Conservation (phyloP, 495 filamentous ascomycete genomes). For the Chaetomidium leptoderma region DNA sequence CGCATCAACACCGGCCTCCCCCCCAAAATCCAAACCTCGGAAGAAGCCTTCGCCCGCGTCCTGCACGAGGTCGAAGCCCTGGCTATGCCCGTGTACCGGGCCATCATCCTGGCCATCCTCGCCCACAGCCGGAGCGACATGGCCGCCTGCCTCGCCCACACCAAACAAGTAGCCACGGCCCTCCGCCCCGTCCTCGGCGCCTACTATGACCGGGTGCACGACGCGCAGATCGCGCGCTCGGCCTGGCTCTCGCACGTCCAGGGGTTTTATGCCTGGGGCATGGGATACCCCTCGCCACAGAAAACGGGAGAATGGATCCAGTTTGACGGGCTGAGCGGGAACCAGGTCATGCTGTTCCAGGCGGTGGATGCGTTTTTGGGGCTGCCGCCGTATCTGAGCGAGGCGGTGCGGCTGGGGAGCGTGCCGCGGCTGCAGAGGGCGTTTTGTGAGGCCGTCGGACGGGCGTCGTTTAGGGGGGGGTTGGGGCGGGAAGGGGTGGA, state of each 20-base stretch:
- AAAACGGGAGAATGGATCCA: slow-evolving; percentile 28
- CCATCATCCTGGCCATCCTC: slow-evolving; percentile 30
- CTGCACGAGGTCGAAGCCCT: slow-evolving; percentile 32
- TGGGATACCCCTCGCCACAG: too few species aligned
- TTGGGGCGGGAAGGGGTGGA: slow-evolving; percentile 27
- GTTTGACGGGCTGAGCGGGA: slow-evolving; percentile 45
- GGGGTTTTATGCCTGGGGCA: slow-evolving; percentile 43
- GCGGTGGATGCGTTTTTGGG: slow-evolving; percentile 43
- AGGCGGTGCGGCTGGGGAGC: slow-evolving; percentile 23
- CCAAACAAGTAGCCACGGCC: slow-evolving; percentile 25
- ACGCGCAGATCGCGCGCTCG: slow-evolving; percentile 24
- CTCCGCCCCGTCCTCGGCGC: slow-evolving; percentile 26
- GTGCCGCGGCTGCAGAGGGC: slow-evolving; percentile 34
- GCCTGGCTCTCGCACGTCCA: slow-evolving; percentile 41
- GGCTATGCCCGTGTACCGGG: slow-evolving; percentile 35
- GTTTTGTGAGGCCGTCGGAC: slow-evolving; percentile 29
- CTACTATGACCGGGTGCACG: slow-evolving; percentile 33
- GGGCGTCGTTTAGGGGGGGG: slow-evolving; percentile 17
- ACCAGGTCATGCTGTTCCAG: slow-evolving; percentile 42
- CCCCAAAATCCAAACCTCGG: slow-evolving; percentile 28
- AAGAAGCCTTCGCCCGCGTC: slow-evolving; percentile 34
- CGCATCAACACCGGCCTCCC: slow-evolving; percentile 35
- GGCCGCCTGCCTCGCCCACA: slow-evolving; percentile 21
- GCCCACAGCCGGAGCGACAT: slow-evolving; percentile 23
- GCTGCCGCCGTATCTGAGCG: slow-evolving; percentile 36